phyloP scores from a whole-genome alignment of 768 basidiomycete genomes.

The Lentinula detonsa region DNA sequence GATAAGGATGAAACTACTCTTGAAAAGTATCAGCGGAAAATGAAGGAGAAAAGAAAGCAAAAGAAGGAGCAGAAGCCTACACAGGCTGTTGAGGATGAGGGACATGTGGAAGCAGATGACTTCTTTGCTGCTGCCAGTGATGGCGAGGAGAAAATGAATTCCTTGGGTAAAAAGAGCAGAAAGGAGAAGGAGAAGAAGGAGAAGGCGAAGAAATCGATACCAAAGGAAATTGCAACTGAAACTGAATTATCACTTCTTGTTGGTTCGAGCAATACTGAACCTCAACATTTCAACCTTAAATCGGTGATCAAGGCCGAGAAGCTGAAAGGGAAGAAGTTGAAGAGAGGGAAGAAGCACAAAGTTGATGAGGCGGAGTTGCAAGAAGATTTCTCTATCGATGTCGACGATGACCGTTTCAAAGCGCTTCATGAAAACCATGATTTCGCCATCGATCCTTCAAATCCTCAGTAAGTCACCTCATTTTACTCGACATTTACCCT shows the following conservation, averaged over 20 bases:
- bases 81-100: slow-evolving; percentile 18
- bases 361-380: slow-evolving; percentile 64
- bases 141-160: slow-evolving; percentile 23
- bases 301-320: slow-evolving; percentile 87
- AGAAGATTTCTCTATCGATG: slow-evolving; percentile 77
- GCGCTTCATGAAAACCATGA: slow-evolving; percentile 83
- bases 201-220: slow-evolving; percentile 8
- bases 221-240: slow-evolving; percentile 41
- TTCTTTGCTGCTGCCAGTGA: slow-evolving; percentile 66
- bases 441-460: slow-evolving; percentile 93
- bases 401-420: slow-evolving; percentile 84
- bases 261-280: slow-evolving; percentile 48
- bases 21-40: slow-evolving; percentile 84
- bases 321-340: slow-evolving; percentile 38
- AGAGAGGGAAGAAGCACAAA: slow-evolving; percentile 31
- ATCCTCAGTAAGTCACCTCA: slow-evolving; percentile 72
- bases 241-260: slow-evolving; percentile 65
- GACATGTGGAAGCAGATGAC: slow-evolving; percentile 42
- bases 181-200: slow-evolving; percentile 12
- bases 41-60: slow-evolving; percentile 82
- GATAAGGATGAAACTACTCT: slow-evolving; percentile 79
- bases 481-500: background rate
- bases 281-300: slow-evolving; percentile 86
- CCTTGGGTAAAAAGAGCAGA: slow-evolving; percentile 10
- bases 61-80: slow-evolving; percentile 64